Evolutionary conservation across 2,329 filamentous ascomycete genomes (phyloP).

Genomic region (Penicillium occitanis): DNA sequence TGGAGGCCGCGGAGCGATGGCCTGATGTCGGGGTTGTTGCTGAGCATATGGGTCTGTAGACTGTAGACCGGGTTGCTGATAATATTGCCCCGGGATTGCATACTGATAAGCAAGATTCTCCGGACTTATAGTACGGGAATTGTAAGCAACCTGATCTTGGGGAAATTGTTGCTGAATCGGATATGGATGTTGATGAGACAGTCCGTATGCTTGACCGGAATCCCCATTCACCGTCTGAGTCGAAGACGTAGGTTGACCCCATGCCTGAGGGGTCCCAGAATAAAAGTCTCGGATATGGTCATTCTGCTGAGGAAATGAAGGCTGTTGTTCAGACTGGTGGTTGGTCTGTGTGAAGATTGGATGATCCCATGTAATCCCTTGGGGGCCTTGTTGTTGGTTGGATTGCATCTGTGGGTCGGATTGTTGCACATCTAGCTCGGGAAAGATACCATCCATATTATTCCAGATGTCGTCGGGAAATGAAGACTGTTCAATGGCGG

Average conservation of each 20-base stretch:
- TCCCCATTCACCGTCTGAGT: slow-evolving; percentile 27
- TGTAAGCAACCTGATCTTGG: slow-evolving; percentile 34
- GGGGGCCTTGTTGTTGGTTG: slow-evolving; percentile 25
- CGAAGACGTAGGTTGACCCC: slow-evolving; percentile 36
- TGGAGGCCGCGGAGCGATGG: slow-evolving; percentile 26
- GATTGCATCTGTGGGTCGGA: slow-evolving; percentile 29
- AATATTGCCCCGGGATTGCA: slow-evolving; percentile 35
- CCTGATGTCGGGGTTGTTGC: slow-evolving; percentile 23
- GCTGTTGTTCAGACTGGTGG: slow-evolving; percentile 26
- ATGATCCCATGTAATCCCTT: slow-evolving; percentile 22
- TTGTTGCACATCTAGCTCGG: slow-evolving; percentile 27
- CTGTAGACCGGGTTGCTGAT: slow-evolving; percentile 30
- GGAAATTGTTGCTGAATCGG: slow-evolving; percentile 31
- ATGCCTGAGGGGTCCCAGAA: slow-evolving; percentile 34
- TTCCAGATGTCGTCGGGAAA: slow-evolving; percentile 41
- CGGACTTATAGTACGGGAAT: slow-evolving; percentile 30
- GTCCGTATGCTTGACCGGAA: slow-evolving; percentile 30
- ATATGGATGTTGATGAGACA: slow-evolving; percentile 34
- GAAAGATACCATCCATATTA: slow-evolving; percentile 36
- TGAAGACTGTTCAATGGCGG: slow-evolving; percentile 30
- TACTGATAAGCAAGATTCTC: slow-evolving; percentile 38
- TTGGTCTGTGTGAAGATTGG: slow-evolving; percentile 25
- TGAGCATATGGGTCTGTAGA: slow-evolving; percentile 33
- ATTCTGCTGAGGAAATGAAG: slow-evolving; percentile 24
- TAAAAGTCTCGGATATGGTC: slow-evolving; percentile 36